Percentiles rank a stretch among this genome's conserved stretches.
phyloP scores from a whole-genome alignment of 2,329 filamentous ascomycete genomes.

The Neonectria magnoliae region DNA sequence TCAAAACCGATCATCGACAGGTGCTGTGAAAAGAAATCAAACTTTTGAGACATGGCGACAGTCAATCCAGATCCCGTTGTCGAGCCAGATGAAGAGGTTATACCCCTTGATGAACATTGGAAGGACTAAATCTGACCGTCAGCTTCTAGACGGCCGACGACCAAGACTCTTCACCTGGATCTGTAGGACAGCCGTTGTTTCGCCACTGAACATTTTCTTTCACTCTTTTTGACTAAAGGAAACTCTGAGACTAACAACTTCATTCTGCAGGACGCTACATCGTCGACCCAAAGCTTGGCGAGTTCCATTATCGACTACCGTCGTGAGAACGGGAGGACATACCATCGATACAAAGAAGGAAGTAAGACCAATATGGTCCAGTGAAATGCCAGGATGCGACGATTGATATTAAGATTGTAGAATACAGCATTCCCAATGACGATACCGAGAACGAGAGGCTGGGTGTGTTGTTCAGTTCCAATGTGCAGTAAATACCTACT shows the following conservation, averaged over 20 bases:
- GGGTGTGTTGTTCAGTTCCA: neutral
- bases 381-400: neutral
- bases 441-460: constrained; percentile 11
- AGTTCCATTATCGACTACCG: constrained; percentile 15
- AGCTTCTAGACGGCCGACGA: constrained; percentile 8
- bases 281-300: constrained; percentile 7
- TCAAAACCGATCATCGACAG: neutral
- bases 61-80: constrained; percentile 8
- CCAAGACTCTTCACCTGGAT: constrained; percentile 1
- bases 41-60: neutral
- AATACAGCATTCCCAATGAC: constrained; percentile 13
- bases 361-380: neutral
- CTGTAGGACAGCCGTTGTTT: neutral
- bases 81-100: constrained; percentile 25
- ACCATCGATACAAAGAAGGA: constrained; percentile 19
- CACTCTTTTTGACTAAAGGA: too few species aligned
- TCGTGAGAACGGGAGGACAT: constrained; percentile 16
- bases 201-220: too few species aligned
- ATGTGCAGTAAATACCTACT: neutral
- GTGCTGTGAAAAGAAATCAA: neutral
- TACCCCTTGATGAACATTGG: rapidly evolving
- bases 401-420: neutral
- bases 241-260: too few species aligned
- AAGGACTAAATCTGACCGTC: rapidly evolving
- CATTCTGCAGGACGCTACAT: neutral